Percentiles rank a stretch among this genome's conserved stretches.
These are phyloP conservation scores for Clausena lansium DNA, from an alignment of 345 rosid species.

Conservation along the genomic window DNA sequence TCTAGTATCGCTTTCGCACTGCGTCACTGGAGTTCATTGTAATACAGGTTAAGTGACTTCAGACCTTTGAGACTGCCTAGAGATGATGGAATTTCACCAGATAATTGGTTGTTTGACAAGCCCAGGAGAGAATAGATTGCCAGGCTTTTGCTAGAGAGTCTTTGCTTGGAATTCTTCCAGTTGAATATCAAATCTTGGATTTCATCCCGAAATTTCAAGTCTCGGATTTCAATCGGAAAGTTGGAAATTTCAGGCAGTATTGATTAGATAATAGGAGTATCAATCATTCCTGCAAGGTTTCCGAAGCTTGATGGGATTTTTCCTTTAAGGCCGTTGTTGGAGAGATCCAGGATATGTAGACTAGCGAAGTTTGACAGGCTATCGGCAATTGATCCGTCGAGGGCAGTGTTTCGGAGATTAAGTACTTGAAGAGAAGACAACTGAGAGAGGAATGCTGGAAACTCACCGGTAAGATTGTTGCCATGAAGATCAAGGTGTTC, in stretches of 20 bases:
- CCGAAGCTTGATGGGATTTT: slow-evolving; percentile 37
- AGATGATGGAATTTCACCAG: slow-evolving; percentile 32
- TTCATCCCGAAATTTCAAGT: too few relatives aligned
- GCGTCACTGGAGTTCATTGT: slow-evolving; percentile 29
- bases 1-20: too few relatives aligned
- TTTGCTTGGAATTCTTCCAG: slow-evolving; percentile 38
- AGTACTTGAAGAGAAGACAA: slow-evolving; percentile 30
- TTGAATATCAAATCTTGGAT: slow-evolving; percentile 17
- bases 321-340: slow-evolving; percentile 25
- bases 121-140: slow-evolving; percentile 35
- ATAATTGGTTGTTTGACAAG: slow-evolving; percentile 37
- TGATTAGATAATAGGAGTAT: not conserved
- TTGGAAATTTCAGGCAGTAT: not conserved
- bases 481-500: slow-evolving; percentile 39
- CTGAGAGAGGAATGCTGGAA: slow-evolving; percentile 22
- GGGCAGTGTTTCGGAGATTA: slow-evolving; percentile 36
- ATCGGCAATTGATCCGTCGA: slow-evolving; percentile 29
- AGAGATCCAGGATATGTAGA: slow-evolving; percentile 36
- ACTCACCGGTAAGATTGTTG: slow-evolving; percentile 31
- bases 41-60: slow-evolving; percentile 34
- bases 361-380: slow-evolving; percentile 28
- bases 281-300: slow-evolving; percentile 31
- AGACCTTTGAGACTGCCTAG: slow-evolving; percentile 32
- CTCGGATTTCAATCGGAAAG: too few relatives aligned
- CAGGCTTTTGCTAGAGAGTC: slow-evolving; percentile 9